phyloP scores from a whole-genome alignment of 768 basidiomycete genomes.

The Pholiota microspora region DNA sequence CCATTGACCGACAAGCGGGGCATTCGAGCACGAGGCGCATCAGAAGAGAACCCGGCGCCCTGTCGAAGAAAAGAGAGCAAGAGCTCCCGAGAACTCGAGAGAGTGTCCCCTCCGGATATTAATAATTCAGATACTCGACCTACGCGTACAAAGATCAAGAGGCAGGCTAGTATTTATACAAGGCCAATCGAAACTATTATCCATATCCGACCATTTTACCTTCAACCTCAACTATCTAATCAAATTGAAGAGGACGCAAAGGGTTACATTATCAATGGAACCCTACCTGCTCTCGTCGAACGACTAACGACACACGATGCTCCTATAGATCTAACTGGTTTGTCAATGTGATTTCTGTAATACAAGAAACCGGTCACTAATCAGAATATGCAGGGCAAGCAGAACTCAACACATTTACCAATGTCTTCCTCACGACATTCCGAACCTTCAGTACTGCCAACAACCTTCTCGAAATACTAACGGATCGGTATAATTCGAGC shows the following conservation, averaged over 20 bases:
- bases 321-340: constrained; percentile 50
- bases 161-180: constrained; percentile 18
- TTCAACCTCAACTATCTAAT: constrained; percentile 56
- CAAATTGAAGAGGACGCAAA: constrained; percentile 66
- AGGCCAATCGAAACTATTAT: constrained; percentile 13
- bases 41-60: constrained; percentile 35
- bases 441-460: constrained; percentile 74
- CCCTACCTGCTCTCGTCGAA: constrained; percentile 70
- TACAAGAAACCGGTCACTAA: constrained; percentile 1
- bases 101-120: constrained; percentile 27
- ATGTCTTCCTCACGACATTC: constrained; percentile 82
- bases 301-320: constrained; percentile 49
- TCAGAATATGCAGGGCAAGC: constrained; percentile 19
- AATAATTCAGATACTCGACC: constrained; percentile 21
- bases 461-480: constrained; percentile 64
- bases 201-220: constrained; percentile 48
- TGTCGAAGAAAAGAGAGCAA: constrained; percentile 35
- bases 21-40: constrained; percentile 33
- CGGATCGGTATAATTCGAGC: constrained; percentile 59
- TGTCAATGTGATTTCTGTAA: constrained; percentile 26
- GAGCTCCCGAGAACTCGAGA: constrained; percentile 31
- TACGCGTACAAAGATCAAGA: constrained; percentile 12
- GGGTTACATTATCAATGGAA: constrained; percentile 66
- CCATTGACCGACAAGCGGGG: constrained; percentile 27
- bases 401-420: constrained; percentile 36